A percentile compares a stretch with the other conserved stretches of the same genome.
Evolutionary conservation across 129 eudicot species (phyloP).

Genomic region (Pittosporum tobira): DNA sequence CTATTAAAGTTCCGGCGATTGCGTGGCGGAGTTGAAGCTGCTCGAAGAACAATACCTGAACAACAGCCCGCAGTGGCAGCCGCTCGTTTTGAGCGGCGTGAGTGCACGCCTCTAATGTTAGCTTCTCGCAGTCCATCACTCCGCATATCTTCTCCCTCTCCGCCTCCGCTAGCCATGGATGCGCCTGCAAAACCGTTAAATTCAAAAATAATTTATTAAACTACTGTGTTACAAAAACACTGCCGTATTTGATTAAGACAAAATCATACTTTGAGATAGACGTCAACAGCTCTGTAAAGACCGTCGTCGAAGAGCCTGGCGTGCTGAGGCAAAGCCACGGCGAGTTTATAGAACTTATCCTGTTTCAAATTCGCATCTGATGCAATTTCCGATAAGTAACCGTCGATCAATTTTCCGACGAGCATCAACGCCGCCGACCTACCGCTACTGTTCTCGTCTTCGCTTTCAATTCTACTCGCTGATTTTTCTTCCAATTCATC

Average conservation of each 20-base stretch:
- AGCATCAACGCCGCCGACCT: slow-evolving; percentile 61
- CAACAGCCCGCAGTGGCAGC: slow-evolving; percentile 80
- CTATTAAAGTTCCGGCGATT: slow-evolving; percentile 64
- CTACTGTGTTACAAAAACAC: not conserved
- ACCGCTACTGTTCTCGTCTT: slow-evolving; percentile 24
- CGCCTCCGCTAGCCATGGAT: slow-evolving; percentile 67
- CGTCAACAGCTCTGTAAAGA: slow-evolving; percentile 86
- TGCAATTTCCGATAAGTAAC: slow-evolving; percentile 88
- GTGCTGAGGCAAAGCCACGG: slow-evolving; percentile 58
- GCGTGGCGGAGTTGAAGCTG: slow-evolving; percentile 99
- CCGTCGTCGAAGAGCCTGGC: slow-evolving; percentile 85
- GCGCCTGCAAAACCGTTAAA: slow-evolving; percentile 44
- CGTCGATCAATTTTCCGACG: slow-evolving; percentile 87
- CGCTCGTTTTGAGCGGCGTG: slow-evolving; percentile 99
- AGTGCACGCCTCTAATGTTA: slow-evolving; percentile 93
- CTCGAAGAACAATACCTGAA: slow-evolving; percentile 89
- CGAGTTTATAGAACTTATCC: slow-evolving; percentile 60
- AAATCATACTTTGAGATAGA: slow-evolving; percentile 69
- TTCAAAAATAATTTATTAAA: not conserved
- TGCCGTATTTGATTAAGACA: not conserved
- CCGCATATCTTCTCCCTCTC: slow-evolving; percentile 75
- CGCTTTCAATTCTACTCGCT: slow-evolving; percentile 16
- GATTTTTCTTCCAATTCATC: slow-evolving; percentile 29
- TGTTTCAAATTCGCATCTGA: slow-evolving; percentile 76
- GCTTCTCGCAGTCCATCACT: slow-evolving; percentile 82